Evolutionary conservation across 169 alveolate genomes (phyloP).

Genomic region (Plasmodium blacklocki): DNA sequence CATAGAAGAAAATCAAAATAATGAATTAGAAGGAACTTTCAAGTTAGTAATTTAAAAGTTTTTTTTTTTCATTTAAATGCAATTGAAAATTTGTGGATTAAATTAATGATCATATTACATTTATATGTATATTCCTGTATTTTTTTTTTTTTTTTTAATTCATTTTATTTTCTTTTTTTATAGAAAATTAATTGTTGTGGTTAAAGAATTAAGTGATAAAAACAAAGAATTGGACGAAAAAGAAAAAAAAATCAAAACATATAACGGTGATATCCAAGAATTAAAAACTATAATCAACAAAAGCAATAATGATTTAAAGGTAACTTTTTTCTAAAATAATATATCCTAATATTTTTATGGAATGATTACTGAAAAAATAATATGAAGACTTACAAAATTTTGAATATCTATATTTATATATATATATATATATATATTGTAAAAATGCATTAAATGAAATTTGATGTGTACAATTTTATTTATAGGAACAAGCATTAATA

Average conservation of each 20-base stretch:
- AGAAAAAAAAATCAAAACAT: constrained; percentile 70
- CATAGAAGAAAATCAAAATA: constrained; percentile 77
- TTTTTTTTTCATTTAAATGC: too few species aligned
- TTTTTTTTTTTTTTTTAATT: not conserved
- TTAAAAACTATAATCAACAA: constrained; percentile 65
- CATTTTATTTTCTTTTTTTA: constrained; percentile 31
- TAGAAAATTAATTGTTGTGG: constrained; percentile 77
- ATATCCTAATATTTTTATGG: too few species aligned
- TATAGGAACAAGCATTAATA: constrained; percentile 77
- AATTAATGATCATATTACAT: not conserved
- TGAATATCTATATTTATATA: constrained; percentile 7
- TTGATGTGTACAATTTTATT: constrained; percentile 2
- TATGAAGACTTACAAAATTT: constrained; percentile 5
- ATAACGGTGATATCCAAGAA: constrained; percentile 71
- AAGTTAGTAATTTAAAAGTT: constrained; percentile 56
- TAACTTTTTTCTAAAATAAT: constrained; percentile 7
- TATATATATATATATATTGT: constrained; percentile 7
- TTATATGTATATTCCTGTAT: too few species aligned
- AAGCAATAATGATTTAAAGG: constrained; percentile 74
- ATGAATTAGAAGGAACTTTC: constrained; percentile 77
- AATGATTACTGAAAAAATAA: constrained; percentile 4
- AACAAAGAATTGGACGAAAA: constrained; percentile 73
- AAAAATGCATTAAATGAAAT: not conserved
- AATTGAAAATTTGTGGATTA: too few species aligned
- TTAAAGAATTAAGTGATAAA: constrained; percentile 75